Evolutionary conservation across 2,329 filamentous ascomycete genomes (phyloP), one percentile per base, ranked within the genome.

Genomic region (Botrytis tulipae): DNA sequence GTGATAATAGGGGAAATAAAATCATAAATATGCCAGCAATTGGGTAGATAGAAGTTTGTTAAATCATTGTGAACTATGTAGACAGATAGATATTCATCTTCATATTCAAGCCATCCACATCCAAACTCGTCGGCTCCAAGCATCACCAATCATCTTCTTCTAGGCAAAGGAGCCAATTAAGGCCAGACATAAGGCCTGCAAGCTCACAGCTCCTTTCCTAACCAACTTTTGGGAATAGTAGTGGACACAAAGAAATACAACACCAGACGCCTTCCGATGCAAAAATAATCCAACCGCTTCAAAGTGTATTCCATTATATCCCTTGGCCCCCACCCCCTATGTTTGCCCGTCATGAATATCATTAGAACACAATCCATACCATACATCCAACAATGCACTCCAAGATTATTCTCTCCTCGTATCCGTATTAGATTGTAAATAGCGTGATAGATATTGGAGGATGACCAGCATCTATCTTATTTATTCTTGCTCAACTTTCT

Each of bases 401-500:
- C 60, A 40, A 40, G 35, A 57, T 42, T n/a, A 35, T 73, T 78
- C 74, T 40, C 62, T 40, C 40, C 9, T 18, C n/a, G 75, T 77
- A 75, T 73, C 54, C 44, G n/a, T 25, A 59, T 71, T 63, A 68
- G 62, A 72, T 60, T 48, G 29, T 72, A 37, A 40, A 62, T 60
- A 46, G 61, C 14, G 29, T 32, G 14, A 48, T 57, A 32, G n/a
- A 48, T 44, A 18, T 46, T 60, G 22, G 35, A 40, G 46, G 46
- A 67, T 67, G 65, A 25, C 65, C 65, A 40, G 65, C 46, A 67
- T 54, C 40, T 32, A 54, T 54, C 60, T 72, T 72, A 76, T 80
- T 82, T 84, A 72, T 82, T 81, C 80, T 87, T 94, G 86, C 92
- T 96, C 82, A 97, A 96, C 72, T 91, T 88, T 78, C 90, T 89